Conservation (phyloP, 441 rosid species). For the Erodium moschatum region DNA sequence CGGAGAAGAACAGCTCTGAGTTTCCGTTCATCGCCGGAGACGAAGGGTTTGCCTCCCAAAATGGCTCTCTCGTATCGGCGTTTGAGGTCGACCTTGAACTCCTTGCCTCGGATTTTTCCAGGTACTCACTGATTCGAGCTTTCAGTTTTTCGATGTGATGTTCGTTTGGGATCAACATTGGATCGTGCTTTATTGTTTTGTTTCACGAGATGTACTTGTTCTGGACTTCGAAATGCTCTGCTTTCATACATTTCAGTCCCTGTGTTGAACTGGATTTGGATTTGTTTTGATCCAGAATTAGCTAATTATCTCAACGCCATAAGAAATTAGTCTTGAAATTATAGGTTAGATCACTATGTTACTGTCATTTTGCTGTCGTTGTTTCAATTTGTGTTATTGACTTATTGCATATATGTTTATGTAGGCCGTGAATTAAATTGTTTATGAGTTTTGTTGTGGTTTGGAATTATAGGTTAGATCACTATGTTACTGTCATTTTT, state of each 20-base stretch:
- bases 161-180: neutral
- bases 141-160: neutral
- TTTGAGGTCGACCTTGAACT: constrained; percentile 30
- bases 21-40: neutral
- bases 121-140: constrained; percentile 24
- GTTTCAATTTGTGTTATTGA: neutral
- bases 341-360: neutral
- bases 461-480: neutral
- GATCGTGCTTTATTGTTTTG: neutral
- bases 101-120: constrained; percentile 34
- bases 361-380: neutral
- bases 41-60: neutral
- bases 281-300: neutral
- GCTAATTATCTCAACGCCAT: neutral
- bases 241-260: too few relatives aligned
- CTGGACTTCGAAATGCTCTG: neutral
- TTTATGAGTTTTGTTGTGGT: too few relatives aligned
- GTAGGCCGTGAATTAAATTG: too few relatives aligned
- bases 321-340: neutral
- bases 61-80: constrained; percentile 36
- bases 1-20: too few relatives aligned
- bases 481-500: neutral
- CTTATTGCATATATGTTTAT: too few relatives aligned
- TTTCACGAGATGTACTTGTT: neutral
- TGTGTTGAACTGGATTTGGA: neutral